Evolutionary conservation across 176 grass and related monocot genomes (phyloP).

Genomic region (Lolium perenne): DNA sequence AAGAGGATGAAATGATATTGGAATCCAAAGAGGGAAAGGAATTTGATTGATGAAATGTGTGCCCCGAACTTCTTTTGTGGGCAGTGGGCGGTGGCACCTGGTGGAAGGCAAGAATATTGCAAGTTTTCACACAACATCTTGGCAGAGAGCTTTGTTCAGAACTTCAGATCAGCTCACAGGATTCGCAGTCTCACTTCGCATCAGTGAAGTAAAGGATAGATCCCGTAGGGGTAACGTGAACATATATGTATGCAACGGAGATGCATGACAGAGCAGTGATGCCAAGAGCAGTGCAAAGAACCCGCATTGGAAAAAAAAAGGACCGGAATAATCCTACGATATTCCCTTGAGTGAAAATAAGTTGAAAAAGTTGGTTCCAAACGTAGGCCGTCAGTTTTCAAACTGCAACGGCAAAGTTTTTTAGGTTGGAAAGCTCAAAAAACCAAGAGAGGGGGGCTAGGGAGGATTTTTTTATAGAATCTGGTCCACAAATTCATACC

Average conservation of each 20-base stretch:
- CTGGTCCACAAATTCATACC: too few species aligned
- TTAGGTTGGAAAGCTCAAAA: neutral
- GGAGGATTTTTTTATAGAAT: too few species aligned
- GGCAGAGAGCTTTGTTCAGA: conserved; percentile 23
- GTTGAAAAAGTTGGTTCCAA: neutral
- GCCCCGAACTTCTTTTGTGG: neutral
- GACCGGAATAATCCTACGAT: neutral
- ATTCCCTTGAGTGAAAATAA: neutral
- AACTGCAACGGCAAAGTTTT: neutral
- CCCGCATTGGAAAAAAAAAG: neutral
- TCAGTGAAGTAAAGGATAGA: conserved; percentile 50
- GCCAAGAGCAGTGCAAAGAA: neutral
- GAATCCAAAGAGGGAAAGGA: neutral
- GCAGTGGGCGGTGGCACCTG: conserved; percentile 39
- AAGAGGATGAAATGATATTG: neutral
- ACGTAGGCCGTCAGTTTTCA: neutral
- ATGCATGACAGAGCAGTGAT: neutral
- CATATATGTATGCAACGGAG: neutral
- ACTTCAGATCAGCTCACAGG: neutral
- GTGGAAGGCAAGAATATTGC: conserved; percentile 50
- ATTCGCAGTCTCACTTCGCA: neutral
- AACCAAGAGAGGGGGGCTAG: too few species aligned
- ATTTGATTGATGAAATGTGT: neutral
- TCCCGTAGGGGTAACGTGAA: neutral
- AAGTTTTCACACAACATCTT: conserved; percentile 21